phyloP scores from a whole-genome alignment of 768 basidiomycete species.

The Strobilomyces dryophilus region DNA sequence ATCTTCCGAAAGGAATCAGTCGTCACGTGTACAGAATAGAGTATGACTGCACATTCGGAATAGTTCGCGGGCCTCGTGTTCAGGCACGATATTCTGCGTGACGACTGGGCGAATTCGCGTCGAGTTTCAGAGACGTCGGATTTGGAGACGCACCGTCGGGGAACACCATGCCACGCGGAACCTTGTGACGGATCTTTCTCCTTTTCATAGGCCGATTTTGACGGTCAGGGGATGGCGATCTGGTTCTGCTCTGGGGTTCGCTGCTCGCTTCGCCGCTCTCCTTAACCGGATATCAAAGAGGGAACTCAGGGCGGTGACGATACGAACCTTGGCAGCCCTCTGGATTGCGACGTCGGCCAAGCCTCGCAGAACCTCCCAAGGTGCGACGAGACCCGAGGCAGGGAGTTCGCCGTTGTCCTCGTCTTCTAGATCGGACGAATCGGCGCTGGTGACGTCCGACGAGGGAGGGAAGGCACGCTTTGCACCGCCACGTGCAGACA shows the following conservation, averaged over 20 bases:
- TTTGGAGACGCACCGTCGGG: conserved; percentile 59
- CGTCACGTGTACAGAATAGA: conserved; percentile 6
- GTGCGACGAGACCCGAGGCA: conserved; percentile 76
- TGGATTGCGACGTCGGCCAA: conserved; percentile 79
- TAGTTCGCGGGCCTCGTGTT: conserved; percentile 79
- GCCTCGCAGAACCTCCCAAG: conserved; percentile 81
- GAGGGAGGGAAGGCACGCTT: conserved; percentile 60
- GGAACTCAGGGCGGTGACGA: not conserved
- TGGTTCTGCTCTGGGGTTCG: conserved; percentile 69
- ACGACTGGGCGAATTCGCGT: conserved; percentile 51
- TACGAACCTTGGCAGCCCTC: conserved; percentile 67
- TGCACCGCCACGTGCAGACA: conserved; percentile 34
- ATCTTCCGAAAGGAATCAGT: conserved; percentile 43
- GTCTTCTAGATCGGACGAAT: conserved; percentile 83
- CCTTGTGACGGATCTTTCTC: conserved; percentile 65
- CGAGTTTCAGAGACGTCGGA: not conserved
- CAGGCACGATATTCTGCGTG: conserved; percentile 75
- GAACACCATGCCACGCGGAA: conserved; percentile 55
- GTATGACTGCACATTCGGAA: conserved; percentile 63
- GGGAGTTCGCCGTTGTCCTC: conserved; percentile 79
- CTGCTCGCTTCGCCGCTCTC: conserved; percentile 71
- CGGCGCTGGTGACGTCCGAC: conserved; percentile 70
- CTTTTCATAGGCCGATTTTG: conserved; percentile 66
- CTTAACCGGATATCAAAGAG: conserved; percentile 33
- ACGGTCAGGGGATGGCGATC: conserved; percentile 69